Evolutionary conservation across 208 protist genomes (phyloP).

Genomic region (Leishmania guyanensis): DNA sequence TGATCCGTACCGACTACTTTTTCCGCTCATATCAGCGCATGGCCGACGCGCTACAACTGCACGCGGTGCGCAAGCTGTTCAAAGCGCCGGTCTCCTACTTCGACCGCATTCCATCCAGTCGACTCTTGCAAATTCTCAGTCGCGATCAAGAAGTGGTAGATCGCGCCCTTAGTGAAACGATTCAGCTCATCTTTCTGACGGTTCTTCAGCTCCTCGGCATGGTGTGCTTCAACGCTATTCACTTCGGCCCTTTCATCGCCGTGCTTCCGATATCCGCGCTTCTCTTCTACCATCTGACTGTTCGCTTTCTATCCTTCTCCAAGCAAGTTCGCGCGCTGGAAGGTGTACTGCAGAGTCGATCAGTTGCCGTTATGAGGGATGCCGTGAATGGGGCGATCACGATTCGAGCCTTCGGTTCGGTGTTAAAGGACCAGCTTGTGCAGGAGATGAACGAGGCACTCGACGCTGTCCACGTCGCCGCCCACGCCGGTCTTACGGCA

Average conservation of each 20-base stretch:
- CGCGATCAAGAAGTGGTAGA: conserved; percentile 78
- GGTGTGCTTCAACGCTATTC: conserved; percentile 63
- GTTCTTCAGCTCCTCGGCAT: conserved; percentile 66
- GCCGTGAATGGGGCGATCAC: conserved; percentile 63
- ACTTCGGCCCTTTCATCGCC: conserved; percentile 60
- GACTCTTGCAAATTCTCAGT: conserved; percentile 59
- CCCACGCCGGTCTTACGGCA: conserved; percentile 48
- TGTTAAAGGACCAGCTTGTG: conserved; percentile 41
- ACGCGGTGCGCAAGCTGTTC: conserved; percentile 62
- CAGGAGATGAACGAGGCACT: conserved; percentile 64
- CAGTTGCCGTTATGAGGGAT: conserved; percentile 64
- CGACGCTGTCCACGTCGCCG: conserved; percentile 59
- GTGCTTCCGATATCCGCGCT: conserved; percentile 67
- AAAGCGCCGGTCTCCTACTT: conserved; percentile 76
- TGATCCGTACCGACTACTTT: conserved; percentile 59
- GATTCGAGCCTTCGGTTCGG: conserved; percentile 58
- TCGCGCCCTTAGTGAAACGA: conserved; percentile 53
- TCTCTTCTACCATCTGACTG: conserved; percentile 75
- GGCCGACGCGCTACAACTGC: conserved; percentile 58
- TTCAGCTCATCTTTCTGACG: conserved; percentile 63
- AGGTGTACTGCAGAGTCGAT: conserved; percentile 45
- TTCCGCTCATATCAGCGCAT: conserved; percentile 59
- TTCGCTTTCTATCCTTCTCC: conserved; percentile 66
- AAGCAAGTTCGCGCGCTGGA: conserved; percentile 76
- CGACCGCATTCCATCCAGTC: conserved; percentile 62